These are phyloP conservation scores for Oenanthe javanica DNA, from an alignment of 140 eudicot species.

Conservation along the genomic window DNA sequence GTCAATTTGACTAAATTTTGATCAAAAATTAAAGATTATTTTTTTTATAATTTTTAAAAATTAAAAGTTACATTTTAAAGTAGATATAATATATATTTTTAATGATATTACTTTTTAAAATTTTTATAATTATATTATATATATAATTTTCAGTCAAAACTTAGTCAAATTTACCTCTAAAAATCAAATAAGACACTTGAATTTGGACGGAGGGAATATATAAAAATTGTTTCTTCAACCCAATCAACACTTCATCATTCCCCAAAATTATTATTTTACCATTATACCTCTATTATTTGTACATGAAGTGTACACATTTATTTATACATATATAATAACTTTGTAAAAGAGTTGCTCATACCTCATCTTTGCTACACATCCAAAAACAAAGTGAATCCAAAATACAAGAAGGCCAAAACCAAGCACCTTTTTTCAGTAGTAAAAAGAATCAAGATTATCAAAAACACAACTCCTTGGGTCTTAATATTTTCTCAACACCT, in stretches of 20 bases:
- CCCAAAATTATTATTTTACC: background rate
- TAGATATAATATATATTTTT: no score
- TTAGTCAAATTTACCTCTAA: no score
- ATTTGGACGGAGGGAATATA: no score
- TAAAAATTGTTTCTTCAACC: background rate
- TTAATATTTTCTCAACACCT: conserved; percentile 8
- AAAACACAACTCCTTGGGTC: conserved; percentile 10
- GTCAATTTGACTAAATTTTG: no score
- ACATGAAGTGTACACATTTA: background rate
- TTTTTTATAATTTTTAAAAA: no score
- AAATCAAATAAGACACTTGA: no score
- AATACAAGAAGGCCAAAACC: conserved; percentile 11
- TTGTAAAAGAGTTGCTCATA: background rate
- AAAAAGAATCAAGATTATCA: background rate
- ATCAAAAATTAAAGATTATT: no score
- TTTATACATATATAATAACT: background rate
- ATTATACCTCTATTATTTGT: background rate
- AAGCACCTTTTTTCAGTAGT: conserved; percentile 1
- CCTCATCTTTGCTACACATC: conserved; percentile 8
- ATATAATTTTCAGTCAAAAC: no score
- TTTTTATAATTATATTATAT: no score
- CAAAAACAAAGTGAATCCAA: conserved; percentile 3
- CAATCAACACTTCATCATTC: conserved; percentile 3
- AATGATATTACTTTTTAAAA: no score
- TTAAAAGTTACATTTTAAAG: no score